phyloP scores from a whole-genome alignment of 179 eudicot genomes.

The Silene vulgaris region DNA sequence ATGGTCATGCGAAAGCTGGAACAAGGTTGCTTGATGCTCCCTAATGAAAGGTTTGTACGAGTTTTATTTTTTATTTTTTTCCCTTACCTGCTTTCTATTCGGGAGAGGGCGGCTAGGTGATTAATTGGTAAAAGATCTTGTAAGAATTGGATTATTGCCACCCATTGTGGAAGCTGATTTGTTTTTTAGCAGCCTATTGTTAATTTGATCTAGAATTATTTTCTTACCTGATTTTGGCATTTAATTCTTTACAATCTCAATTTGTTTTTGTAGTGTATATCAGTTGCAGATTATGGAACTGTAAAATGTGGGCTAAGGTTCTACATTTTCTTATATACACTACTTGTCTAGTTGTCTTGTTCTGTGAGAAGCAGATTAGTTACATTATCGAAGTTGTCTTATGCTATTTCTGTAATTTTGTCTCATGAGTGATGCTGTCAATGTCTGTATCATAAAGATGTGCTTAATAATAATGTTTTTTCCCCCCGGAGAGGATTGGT shows the following conservation, averaged over 20 bases:
- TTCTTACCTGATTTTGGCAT: background rate
- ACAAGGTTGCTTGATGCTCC: slow-evolving; percentile 55
- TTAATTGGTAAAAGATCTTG: background rate
- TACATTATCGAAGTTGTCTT: background rate
- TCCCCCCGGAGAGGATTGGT: background rate
- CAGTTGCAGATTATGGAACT: background rate
- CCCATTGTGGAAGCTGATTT: background rate
- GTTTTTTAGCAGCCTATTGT: background rate
- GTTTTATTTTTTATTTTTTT: background rate
- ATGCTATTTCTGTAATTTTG: background rate
- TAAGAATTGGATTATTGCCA: background rate
- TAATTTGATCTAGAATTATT: background rate
- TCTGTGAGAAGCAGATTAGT: too few species aligned
- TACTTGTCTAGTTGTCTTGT: too few species aligned
- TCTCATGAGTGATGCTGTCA: background rate
- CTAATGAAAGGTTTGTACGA: slow-evolving; percentile 46
- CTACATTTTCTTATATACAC: too few species aligned
- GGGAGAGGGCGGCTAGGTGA: background rate
- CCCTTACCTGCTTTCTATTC: background rate
- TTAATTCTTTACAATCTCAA: too few species aligned
- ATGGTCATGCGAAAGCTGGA: slow-evolving; percentile 37
- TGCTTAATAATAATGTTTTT: background rate
- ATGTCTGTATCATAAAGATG: background rate
- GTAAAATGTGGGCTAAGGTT: too few species aligned
- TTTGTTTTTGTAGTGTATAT: background rate